Evolutionary conservation across 1,284 basidiomycete genomes (phyloP).

Genomic region (Puccinia polysora): DNA sequence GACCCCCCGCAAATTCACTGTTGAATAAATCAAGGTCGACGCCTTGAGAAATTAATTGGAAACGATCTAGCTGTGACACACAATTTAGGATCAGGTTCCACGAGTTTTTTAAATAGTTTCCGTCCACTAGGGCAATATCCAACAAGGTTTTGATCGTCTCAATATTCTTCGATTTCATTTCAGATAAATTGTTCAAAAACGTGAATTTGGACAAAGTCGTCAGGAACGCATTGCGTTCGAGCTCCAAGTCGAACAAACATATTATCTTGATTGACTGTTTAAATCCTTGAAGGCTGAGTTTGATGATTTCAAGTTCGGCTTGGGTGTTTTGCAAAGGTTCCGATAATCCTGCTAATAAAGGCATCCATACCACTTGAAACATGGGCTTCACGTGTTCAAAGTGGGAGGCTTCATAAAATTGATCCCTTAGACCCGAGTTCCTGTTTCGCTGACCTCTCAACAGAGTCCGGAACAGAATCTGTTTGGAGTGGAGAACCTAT

Average conservation of each 20-base stretch:
- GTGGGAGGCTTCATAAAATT: constrained; percentile 90
- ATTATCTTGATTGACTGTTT: constrained; percentile 86
- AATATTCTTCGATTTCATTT: constrained; percentile 98
- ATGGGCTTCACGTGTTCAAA: constrained; percentile 91
- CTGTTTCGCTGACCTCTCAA: constrained; percentile 78
- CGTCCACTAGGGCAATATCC: constrained; percentile 86
- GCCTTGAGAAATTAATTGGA: constrained; percentile 88
- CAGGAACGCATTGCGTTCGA: constrained; percentile 92
- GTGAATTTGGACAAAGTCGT: constrained; percentile 97
- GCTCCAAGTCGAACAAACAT: constrained; percentile 89
- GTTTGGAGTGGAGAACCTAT: constrained; percentile 7
- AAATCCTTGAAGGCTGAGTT: constrained; percentile 88
- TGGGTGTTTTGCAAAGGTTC: constrained; percentile 73
- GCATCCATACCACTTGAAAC: constrained; percentile 98
- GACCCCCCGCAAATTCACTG: constrained; percentile 6
- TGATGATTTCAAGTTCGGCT: constrained; percentile 74
- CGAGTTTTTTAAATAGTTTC: constrained; percentile 86
- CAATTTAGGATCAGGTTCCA: constrained; percentile 93
- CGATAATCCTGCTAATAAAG: constrained; percentile 86
- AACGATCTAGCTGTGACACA: constrained; percentile 92
- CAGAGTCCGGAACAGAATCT: constrained; percentile 84
- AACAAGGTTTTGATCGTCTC: constrained; percentile 91
- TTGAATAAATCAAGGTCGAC: constrained; percentile 34
- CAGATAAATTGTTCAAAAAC: constrained; percentile 88
- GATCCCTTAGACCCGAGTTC: constrained; percentile 64